phyloP scores from a whole-genome alignment of 495 filamentous ascomycete species.

The Penicillium cinerascens region DNA sequence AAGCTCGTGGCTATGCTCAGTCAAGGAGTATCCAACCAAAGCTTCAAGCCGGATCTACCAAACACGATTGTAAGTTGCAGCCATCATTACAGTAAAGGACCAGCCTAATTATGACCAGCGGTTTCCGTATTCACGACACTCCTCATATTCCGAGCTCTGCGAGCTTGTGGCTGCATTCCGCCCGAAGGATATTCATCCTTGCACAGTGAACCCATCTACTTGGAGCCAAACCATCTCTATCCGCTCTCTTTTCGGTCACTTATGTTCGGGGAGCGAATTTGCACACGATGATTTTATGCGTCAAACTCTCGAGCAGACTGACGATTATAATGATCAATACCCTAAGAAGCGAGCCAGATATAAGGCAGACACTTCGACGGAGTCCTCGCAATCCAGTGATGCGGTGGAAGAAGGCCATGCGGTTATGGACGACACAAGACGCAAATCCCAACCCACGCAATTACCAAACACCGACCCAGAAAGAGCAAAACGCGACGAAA shows the following conservation, averaged over 20 bases:
- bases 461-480: slow-evolving; percentile 1
- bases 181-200: slow-evolving; percentile 78
- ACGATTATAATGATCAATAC: slow-evolving; percentile 14
- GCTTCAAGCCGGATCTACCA: slow-evolving; percentile 6
- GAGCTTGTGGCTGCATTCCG: slow-evolving; percentile 63
- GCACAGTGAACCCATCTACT: slow-evolving; percentile 62
- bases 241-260: slow-evolving; percentile 62
- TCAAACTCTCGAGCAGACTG: slow-evolving; percentile 15
- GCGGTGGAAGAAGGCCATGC: slow-evolving; percentile 6
- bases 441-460: background rate
- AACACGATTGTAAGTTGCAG: slow-evolving; percentile 21
- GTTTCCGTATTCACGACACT: slow-evolving; percentile 90
- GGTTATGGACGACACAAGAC: background rate
- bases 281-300: slow-evolving; percentile 65
- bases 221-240: slow-evolving; percentile 67
- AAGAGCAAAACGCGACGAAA: slow-evolving; percentile 21
- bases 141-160: slow-evolving; percentile 78
- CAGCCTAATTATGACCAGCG: slow-evolving; percentile 25
- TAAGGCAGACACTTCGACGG: slow-evolving; percentile 18
- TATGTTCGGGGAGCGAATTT: slow-evolving; percentile 60
- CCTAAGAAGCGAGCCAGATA: slow-evolving; percentile 26
- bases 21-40: slow-evolving; percentile 10
- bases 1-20: slow-evolving; percentile 39
- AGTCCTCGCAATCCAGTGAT: slow-evolving; percentile 17
- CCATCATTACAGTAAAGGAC: background rate